Percentiles rank a stretch among this genome's conserved stretches.
Evolutionary conservation across 2,329 filamentous ascomycete species (phyloP).

Genomic region (Verticillium isaacii): DNA sequence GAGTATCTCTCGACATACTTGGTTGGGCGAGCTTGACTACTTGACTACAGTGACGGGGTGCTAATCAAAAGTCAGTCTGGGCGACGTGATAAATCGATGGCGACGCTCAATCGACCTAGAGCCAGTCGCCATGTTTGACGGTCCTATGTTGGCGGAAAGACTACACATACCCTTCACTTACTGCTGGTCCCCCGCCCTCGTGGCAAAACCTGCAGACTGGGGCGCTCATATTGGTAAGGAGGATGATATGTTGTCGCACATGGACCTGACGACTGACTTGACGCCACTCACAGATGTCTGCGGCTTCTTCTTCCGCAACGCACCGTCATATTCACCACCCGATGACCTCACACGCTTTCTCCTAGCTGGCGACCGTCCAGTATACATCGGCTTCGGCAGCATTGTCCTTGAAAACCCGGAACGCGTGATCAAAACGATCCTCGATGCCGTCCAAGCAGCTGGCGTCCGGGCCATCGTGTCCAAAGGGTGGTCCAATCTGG

Average conservation of each 20-base stretch:
- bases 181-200: constrained; percentile 80
- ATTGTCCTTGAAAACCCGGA: constrained; percentile 77
- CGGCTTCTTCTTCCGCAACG: constrained; percentile 71
- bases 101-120: constrained; percentile 70
- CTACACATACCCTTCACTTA: constrained; percentile 83
- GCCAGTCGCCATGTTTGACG: constrained; percentile 74
- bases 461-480: constrained; percentile 77
- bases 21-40: constrained; percentile 52
- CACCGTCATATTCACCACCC: constrained; percentile 62
- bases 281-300: constrained; percentile 61
- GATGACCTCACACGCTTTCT: constrained; percentile 64
- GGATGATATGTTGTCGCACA: constrained; percentile 54
- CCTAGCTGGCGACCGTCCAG: constrained; percentile 63
- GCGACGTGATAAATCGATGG: constrained; percentile 88
- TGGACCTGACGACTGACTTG: no score
- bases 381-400: constrained; percentile 81
- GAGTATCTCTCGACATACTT: constrained; percentile 59
- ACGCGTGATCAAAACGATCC: constrained; percentile 64
- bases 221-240: constrained; percentile 40
- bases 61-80: constrained; percentile 44
- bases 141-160: constrained; percentile 71
- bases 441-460: constrained; percentile 61
- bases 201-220: constrained; percentile 60
- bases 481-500: constrained; percentile 84
- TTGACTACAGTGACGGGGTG: constrained; percentile 6